These are phyloP conservation scores for Sclerotinia borealis DNA, from an alignment of 2,329 filamentous ascomycete genomes.

Conservation along the genomic window DNA sequence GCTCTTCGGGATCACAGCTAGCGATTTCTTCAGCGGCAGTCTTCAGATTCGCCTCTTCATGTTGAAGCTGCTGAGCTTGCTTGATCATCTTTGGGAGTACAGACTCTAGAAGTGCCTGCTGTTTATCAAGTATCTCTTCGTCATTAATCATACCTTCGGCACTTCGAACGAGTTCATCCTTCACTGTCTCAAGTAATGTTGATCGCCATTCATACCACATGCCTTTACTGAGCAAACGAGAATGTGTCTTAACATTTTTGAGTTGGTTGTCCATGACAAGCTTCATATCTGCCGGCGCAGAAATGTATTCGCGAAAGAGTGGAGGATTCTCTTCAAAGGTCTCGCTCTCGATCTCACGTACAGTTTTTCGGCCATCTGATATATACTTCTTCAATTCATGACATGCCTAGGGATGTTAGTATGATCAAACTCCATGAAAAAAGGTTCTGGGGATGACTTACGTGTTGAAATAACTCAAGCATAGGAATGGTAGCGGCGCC, in stretches of 20 bases:
- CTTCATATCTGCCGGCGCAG: constrained; percentile 76
- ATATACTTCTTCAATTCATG: constrained; percentile 97
- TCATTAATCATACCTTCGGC: constrained; percentile 72
- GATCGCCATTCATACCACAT: constrained; percentile 99
- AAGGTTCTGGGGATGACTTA: constrained; percentile 36
- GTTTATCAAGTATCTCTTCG: constrained; percentile 57
- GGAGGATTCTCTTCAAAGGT: constrained; percentile 86
- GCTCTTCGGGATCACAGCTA: constrained; percentile 73
- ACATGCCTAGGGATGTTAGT: constrained; percentile 55
- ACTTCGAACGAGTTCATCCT: constrained; percentile 71
- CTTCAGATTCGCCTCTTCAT: constrained; percentile 62
- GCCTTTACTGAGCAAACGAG: constrained; percentile 82
- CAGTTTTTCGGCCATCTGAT: constrained; percentile 81
- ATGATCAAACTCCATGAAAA: not conserved
- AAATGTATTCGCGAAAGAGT: constrained; percentile 86
- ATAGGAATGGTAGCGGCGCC: constrained; percentile 88
- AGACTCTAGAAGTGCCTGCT: constrained; percentile 61
- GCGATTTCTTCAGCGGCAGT: constrained; percentile 68
- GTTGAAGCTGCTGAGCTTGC: constrained; percentile 54
- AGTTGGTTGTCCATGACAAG: constrained; percentile 92
- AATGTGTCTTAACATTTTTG: constrained; percentile 93
- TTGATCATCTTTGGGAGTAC: constrained; percentile 60
- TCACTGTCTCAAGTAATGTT: constrained; percentile 79
- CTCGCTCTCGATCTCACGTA: constrained; percentile 84
- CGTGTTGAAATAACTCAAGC: constrained; percentile 89